Evolutionary conservation across 1,284 basidiomycete species (phyloP), one percentile per base, ranked within the genome.

Genomic region (Jaminaea rosea): DNA sequence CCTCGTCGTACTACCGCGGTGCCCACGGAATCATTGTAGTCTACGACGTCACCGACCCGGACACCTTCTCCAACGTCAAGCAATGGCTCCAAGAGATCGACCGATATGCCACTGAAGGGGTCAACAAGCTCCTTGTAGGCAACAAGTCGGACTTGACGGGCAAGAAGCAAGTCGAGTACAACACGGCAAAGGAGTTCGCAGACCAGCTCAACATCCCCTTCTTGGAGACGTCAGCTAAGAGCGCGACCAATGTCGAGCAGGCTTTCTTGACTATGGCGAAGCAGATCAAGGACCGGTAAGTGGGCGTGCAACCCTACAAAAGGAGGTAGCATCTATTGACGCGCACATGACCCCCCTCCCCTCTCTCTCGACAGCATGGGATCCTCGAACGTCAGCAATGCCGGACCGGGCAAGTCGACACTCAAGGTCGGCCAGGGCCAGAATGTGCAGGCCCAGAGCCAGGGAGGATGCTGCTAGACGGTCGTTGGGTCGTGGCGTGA

Each of bases 41-140:
- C 39, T 98, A 98, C 80, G 94, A 99, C 77, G 93, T 98, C 45
- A 99, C 93, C 48, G 93, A 98, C 62, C 73, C 56, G 91, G 91
- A 97, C 72, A 92, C 91, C 15, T 97, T 94, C 79, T 85, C 86
- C 69, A 96, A 98, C 72, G 94, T 98, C 75, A 99, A 98, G 81
- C 91, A 96, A 76, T 98, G 94, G 94, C 82, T 98, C 55, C 91
- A 94, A 75, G 93, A 99, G 78, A 98, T 98, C 71, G 94, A 98
- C 79, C 85, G 93, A 71, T 97, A 98, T 76, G 94, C 94, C 56
- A 92, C 90, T 47, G 94, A 98, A 77, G 94, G 93, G 50, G 93
- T 98, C 57, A 96, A 96, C 83, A 96, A 96, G 79, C 78, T 98
- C 46, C 82, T 98, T 48, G 90, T 98, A 53, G 93, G 93, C 60